Conservation (phyloP, 2,329 filamentous ascomycete genomes). For the Colletotrichum falcatum region DNA sequence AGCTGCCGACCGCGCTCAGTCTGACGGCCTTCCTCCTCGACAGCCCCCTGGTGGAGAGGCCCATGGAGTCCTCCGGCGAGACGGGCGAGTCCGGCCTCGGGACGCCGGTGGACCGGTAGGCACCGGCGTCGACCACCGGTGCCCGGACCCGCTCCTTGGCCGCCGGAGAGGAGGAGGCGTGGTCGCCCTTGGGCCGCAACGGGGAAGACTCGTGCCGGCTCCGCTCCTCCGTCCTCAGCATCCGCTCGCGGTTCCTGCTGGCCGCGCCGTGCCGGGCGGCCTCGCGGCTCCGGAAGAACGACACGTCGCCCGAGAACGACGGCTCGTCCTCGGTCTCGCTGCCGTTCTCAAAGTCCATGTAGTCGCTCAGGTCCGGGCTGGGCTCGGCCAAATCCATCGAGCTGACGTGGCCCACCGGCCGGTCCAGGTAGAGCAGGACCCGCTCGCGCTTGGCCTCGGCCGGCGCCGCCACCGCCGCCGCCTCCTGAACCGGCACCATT, state of each 20-base stretch:
- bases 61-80: conserved; percentile 37
- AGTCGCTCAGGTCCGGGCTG: conserved; percentile 54
- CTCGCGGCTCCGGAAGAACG: conserved; percentile 9
- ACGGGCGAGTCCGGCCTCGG: conserved; percentile 55
- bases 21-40: conserved; percentile 56
- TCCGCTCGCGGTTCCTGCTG: conserved; percentile 21
- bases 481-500: conserved; percentile 6
- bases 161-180: too few relatives aligned
- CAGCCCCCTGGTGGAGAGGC: conserved; percentile 36
- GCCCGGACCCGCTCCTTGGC: conserved; percentile 12
- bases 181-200: conserved; percentile 16
- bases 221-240: conserved; percentile 24
- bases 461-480: too few relatives aligned
- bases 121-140: conserved; percentile 43
- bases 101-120: conserved; percentile 45
- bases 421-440: conserved; percentile 50
- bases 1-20: conserved; percentile 54
- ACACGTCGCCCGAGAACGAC: conserved; percentile 21
- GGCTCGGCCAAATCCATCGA: conserved; percentile 49
- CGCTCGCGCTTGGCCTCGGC: conserved; percentile 46
- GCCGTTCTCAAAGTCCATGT: conserved; percentile 50
- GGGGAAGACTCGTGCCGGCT: conserved; percentile 30
- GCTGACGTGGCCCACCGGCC: conserved; percentile 44
- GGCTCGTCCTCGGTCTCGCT: conserved; percentile 43
- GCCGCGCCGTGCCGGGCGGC: background rate